These are phyloP conservation scores for Thalassiosira livingstoniorum DNA, from an alignment of 352 stramenopile genomes.

Conservation along the genomic window DNA sequence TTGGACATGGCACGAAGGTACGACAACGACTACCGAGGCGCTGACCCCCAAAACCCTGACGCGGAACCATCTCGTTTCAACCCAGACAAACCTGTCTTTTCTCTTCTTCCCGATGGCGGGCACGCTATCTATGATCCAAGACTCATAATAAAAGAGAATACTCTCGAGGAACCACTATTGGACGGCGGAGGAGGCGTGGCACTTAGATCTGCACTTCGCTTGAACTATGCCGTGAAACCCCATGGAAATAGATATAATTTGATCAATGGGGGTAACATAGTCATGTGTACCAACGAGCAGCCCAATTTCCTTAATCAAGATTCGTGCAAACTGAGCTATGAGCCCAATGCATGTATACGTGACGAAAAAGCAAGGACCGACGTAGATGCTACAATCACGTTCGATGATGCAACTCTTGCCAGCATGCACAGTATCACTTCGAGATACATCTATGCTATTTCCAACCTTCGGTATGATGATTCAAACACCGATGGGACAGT, in stretches of 20 bases:
- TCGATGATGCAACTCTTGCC: conserved; percentile 28
- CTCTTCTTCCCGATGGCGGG: conserved; percentile 33
- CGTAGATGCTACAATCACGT: conserved; percentile 26
- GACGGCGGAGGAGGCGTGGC: not conserved
- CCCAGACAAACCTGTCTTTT: conserved; percentile 48
- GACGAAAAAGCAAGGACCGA: too few relatives aligned
- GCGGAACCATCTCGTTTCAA: conserved; percentile 20
- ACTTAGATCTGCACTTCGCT: not conserved
- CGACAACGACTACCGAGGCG: conserved; percentile 45
- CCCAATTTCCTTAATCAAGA: conserved; percentile 42
- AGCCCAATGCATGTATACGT: conserved; percentile 22
- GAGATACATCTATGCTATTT: conserved; percentile 1
- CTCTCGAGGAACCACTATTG: not conserved
- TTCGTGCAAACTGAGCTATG: conserved; percentile 30
- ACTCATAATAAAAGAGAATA: conserved; percentile 8
- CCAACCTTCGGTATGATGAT: not conserved
- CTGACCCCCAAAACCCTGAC: conserved; percentile 29
- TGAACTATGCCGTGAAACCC: too few relatives aligned
- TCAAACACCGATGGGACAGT: not conserved
- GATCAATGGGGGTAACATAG: conserved; percentile 35
- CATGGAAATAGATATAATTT: conserved; percentile 12
- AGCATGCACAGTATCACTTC: conserved; percentile 13
- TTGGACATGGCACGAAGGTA: too few relatives aligned
- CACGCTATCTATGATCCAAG: conserved; percentile 34
- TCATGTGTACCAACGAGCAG: conserved; percentile 42